phyloP scores from a whole-genome alignment of 805 yeast genomes.

The Wickerhamiella musiphila region DNA sequence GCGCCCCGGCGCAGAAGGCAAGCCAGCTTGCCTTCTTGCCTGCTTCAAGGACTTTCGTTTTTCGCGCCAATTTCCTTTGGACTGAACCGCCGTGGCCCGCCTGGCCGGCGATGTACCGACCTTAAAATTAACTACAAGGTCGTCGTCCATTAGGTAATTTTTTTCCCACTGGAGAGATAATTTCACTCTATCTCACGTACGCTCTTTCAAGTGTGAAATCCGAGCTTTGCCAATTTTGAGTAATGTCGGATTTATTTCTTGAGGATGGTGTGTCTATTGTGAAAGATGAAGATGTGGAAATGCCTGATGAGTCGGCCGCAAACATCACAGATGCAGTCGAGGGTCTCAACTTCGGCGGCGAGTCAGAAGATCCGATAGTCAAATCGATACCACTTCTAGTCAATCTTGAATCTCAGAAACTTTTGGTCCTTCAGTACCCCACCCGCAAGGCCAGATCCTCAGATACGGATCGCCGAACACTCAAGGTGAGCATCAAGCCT shows the following conservation, averaged over 20 bases:
- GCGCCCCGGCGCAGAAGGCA: background rate
- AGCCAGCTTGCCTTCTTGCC: constrained; percentile 27
- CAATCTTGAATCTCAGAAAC: constrained; percentile 17
- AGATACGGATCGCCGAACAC: constrained; percentile 13
- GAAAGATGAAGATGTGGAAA: constrained; percentile 22
- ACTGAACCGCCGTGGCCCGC: constrained; percentile 13
- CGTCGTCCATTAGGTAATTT: constrained; percentile 29
- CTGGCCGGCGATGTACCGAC: constrained; percentile 24
- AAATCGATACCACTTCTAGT: constrained; percentile 42
- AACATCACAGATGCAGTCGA: too few species aligned
- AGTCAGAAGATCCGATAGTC: constrained; percentile 36
- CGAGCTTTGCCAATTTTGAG: too few species aligned
- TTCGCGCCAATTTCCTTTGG: constrained; percentile 25
- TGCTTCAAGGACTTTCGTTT: constrained; percentile 8
- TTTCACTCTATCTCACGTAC: background rate
- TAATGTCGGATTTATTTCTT: constrained; percentile 1
- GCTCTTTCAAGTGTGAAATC: too few species aligned
- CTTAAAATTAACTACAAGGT: constrained; percentile 62
- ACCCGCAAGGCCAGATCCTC: constrained; percentile 24
- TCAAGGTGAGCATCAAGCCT: constrained; percentile 40
- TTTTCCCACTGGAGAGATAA: constrained; percentile 1
- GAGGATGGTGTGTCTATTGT: constrained; percentile 20
- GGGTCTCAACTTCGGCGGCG: constrained; percentile 2
- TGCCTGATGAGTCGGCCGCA: too few species aligned
- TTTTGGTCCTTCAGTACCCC: constrained; percentile 42